Base-by-base conservation (phyloP, 2,329 filamentous ascomycete genomes). In the Chaetomiaceae sp. region DNA sequence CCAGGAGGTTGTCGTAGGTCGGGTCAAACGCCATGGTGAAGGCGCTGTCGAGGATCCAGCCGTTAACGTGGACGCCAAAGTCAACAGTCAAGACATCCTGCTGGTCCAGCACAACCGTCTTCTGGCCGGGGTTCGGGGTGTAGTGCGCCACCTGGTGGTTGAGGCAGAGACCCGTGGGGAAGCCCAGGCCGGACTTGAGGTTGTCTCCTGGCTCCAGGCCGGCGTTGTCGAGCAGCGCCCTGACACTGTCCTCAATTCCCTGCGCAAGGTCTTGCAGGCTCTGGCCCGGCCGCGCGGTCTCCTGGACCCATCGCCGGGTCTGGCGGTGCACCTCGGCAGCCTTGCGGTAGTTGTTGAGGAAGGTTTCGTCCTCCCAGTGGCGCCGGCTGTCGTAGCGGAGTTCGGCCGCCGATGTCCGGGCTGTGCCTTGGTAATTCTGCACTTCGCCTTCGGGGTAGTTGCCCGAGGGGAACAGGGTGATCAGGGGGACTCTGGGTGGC, bases 121-220 rank as follows among this genome's bases (percentile, higher is more conserved):
- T 89, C 72, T 94, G 92, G 49, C 88, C 88, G 2, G 87, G 84
- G 69, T 92, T 94, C 5, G 89, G 89, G 14, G 85, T 89, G 71
- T 87, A 94, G 72, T 92, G 89, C 7, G 89, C 89, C 3, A 88
- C 88, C 63, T 87, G 87, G 70, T 91, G 83, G 71, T 94, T 91
- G 64, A 92, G 79, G 69, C 87, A 90, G 53, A 92, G 72, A 52
- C 89, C 89, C 4, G 87, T 90, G 5, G 89, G 89, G 72, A 94
- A 94, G 3, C 87, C 89, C 79, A 92, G 87, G 48, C 89, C 88
- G 36, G 84, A 88, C 63, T 83, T 81, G 59, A 90, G 75, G 51
- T 82, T 84, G 65, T 91, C 88, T 9, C 89, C 89, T 62, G 90
- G 85, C 58, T 86, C 81, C 23, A 92, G 72, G 15, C 88, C 89